phyloP scores from a whole-genome alignment of 495 filamentous ascomycete species.

The Amorphotheca resinae region DNA sequence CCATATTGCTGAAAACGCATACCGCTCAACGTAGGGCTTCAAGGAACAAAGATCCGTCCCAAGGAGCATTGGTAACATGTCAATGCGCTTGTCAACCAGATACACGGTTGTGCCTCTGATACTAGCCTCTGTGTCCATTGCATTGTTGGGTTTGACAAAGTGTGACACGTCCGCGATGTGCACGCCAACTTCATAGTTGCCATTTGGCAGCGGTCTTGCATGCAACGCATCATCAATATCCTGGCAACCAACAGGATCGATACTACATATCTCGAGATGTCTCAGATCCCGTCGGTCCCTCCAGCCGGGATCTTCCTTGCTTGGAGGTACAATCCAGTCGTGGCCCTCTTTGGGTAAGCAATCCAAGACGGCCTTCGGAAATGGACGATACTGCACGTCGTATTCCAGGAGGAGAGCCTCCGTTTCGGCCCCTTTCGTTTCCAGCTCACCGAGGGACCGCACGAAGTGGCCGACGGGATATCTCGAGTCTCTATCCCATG shows the following conservation, averaged over 20 bases:
- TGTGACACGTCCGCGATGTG: slow-evolving; percentile 98
- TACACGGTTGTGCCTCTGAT: slow-evolving; percentile 94
- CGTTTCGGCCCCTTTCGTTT: slow-evolving; percentile 91
- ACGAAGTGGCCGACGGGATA: slow-evolving; percentile 93
- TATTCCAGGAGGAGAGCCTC: slow-evolving; percentile 90
- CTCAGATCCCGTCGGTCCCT: slow-evolving; percentile 69
- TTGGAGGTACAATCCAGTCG: slow-evolving; percentile 78
- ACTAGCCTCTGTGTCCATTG: slow-evolving; percentile 93
- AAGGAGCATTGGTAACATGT: slow-evolving; percentile 93
- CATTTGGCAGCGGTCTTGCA: slow-evolving; percentile 71
- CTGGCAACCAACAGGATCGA: slow-evolving; percentile 90
- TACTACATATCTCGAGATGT: slow-evolving; percentile 85
- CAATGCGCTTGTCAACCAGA: slow-evolving; percentile 95
- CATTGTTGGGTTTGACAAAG: slow-evolving; percentile 92
- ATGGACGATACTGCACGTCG: slow-evolving; percentile 95
- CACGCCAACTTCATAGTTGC: slow-evolving; percentile 94
- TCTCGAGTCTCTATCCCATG: slow-evolving; percentile 84
- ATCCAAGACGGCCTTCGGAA: slow-evolving; percentile 87
- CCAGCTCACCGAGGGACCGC: slow-evolving; percentile 80
- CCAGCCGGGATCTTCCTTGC: slow-evolving; percentile 72
- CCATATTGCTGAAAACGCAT: slow-evolving; percentile 92
- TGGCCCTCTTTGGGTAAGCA: slow-evolving; percentile 88
- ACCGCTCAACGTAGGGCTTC: slow-evolving; percentile 95
- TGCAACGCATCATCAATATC: slow-evolving; percentile 98
- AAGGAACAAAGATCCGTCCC: slow-evolving; percentile 94